Base-by-base conservation (phyloP, 2,329 filamentous ascomycete species). In the Rutstroemia sp. region DNA sequence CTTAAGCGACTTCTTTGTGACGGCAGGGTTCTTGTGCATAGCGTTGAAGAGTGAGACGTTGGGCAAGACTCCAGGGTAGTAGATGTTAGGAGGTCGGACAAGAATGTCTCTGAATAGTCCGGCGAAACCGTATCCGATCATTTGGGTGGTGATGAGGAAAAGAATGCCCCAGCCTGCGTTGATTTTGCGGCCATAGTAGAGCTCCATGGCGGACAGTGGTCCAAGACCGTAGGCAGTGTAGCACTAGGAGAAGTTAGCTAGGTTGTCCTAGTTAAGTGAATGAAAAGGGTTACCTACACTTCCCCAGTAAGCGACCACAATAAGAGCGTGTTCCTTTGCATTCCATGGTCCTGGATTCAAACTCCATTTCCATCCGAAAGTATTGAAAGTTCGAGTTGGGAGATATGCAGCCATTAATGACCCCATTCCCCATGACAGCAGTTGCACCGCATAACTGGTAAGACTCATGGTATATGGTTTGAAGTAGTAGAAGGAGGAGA, bases 301-400 rank as follows among this genome's bases (percentile, higher is more conserved):
- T n/a, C 51, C 51, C 51, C 51, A 54, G 34, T 54, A 54, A 25
- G 51, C 44, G 6, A 86, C 79, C 17, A 82, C 78, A 52, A 87
- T 83, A 58, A 87, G 78, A 46, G 81, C 71, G 67, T 87, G 84
- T 65, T 87, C 84, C 69, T 87, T 87, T 66, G 83, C 76, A 64
- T 85, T 87, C 70, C 87, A 87, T 1, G 83, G 82, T 0, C 83
- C 82, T 0, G 84, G 83, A 55, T 87, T 87, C 23, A 86, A 70
- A 42, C 59, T 70, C 58, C 67, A 71, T 10, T 64, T 62, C 17
- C 58, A 62, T 5, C 68, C 67, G 51, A 70, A 68, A 4, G 64
- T 49, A 16, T 51, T 62, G 21, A 62, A 61, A 3, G 54, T 53
- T 46, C 58, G 58, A 27, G 58, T 67, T 1, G 70, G 69, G 4